These are phyloP conservation scores for Acanthamoeba healyi DNA, from an alignment of 208 protist genomes.

Conservation along the genomic window DNA sequence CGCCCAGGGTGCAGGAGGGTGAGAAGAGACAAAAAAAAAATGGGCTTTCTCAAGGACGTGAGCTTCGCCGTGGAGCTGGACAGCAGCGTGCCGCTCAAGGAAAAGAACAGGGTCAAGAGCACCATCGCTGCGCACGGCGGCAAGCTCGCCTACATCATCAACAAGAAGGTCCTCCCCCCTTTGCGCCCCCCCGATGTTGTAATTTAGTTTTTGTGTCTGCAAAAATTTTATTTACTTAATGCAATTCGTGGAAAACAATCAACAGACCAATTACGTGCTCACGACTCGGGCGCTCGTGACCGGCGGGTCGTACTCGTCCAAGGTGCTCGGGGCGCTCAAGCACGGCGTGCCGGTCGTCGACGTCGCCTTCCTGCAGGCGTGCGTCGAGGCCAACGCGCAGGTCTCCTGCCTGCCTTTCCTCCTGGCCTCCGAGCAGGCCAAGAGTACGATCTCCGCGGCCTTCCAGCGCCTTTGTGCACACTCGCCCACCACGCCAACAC, in stretches of 20 bases:
- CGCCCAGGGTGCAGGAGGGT: neutral
- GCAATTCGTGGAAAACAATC: too few species aligned
- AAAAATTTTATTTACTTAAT: neutral
- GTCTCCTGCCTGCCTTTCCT: conserved; percentile 24
- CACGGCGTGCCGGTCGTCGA: conserved; percentile 16
- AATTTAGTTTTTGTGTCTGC: neutral
- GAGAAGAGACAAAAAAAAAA: neutral
- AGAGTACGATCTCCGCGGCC: neutral
- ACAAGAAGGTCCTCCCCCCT: neutral
- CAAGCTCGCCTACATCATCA: neutral
- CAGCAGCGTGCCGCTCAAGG: neutral
- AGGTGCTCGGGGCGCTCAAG: neutral
- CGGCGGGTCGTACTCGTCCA: conserved; percentile 1
- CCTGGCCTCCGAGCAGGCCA: neutral
- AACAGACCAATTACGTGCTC: neutral
- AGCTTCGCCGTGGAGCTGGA: conserved; percentile 39
- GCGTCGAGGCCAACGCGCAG: neutral
- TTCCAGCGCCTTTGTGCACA: neutral
- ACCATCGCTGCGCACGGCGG: neutral
- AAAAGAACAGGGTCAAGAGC: neutral
- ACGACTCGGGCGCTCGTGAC: neutral
- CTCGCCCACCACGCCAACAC: too few species aligned
- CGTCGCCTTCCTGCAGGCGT: conserved; percentile 14
- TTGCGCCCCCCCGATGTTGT: neutral
- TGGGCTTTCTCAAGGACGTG: neutral